phyloP scores from a whole-genome alignment of 2,329 filamentous ascomycete species.

The Myotisia sp. region DNA sequence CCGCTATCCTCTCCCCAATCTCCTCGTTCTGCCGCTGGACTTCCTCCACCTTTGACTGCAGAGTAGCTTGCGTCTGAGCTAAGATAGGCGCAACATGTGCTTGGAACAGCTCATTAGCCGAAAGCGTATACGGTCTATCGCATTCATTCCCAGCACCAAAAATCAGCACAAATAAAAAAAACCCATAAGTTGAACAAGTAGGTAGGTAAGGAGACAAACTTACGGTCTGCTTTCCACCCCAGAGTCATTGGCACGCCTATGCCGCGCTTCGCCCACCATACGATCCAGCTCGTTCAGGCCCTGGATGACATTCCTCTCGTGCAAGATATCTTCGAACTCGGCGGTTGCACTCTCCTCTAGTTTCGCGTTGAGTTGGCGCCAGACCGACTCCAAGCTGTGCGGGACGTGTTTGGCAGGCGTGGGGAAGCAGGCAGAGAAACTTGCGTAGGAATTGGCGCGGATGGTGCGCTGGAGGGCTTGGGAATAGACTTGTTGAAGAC shows the following conservation, averaged over 20 bases:
- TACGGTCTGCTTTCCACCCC: constrained; percentile 33
- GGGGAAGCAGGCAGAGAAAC: constrained; percentile 50
- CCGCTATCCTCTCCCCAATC: constrained; percentile 37
- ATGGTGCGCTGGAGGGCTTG: constrained; percentile 46
- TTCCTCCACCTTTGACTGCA: constrained; percentile 36
- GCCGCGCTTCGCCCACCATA: constrained; percentile 44
- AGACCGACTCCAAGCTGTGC: constrained; percentile 41
- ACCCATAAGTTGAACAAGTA: no score
- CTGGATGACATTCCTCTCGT: constrained; percentile 41
- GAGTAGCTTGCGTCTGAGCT: constrained; percentile 33
- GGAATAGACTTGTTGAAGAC: constrained; percentile 46
- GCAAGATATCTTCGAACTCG: constrained; percentile 48
- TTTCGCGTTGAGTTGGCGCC: constrained; percentile 44
- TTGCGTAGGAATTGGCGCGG: constrained; percentile 46
- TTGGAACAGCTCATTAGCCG: constrained; percentile 41
- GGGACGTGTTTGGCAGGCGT: constrained; percentile 46
- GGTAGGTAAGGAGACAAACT: constrained; percentile 17
- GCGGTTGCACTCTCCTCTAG: constrained; percentile 43
- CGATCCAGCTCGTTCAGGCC: constrained; percentile 48
- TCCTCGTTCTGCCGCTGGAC: constrained; percentile 41
- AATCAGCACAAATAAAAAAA: not conserved
- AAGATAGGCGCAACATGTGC: constrained; percentile 47
- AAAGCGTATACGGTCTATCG: constrained; percentile 43
- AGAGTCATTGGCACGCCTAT: constrained; percentile 34
- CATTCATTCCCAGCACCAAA: not conserved